These are phyloP conservation scores for Verbena officinalis DNA, from an alignment of 257 asterid species.

Conservation along the genomic window DNA sequence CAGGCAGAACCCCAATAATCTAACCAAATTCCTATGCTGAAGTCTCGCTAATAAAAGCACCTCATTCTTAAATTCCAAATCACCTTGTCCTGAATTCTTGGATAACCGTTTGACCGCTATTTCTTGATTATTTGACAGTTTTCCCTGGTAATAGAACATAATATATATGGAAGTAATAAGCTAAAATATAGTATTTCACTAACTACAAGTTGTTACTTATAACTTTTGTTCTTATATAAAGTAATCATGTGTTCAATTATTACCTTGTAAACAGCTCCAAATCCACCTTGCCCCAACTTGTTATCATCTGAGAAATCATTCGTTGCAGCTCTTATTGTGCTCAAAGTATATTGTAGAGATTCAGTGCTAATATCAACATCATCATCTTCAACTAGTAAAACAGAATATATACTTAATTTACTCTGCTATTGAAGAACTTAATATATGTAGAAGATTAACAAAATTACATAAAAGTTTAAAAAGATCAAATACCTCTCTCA, in stretches of 20 bases:
- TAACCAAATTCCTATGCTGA: conserved; percentile 39
- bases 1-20: conserved; percentile 39
- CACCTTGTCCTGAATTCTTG: conserved; percentile 36
- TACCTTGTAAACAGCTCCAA: conserved; percentile 46
- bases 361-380: conserved; percentile 17
- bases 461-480: not conserved
- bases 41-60: conserved; percentile 36
- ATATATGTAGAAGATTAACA: not conserved
- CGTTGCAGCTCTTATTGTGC: conserved; percentile 34
- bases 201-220: not conserved
- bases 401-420: not conserved
- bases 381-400: not conserved
- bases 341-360: conserved; percentile 34
- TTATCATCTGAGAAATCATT: conserved; percentile 32
- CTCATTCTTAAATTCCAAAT: conserved; percentile 43
- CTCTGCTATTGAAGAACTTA: not conserved
- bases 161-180: not conserved
- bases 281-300: conserved; percentile 47
- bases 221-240: not conserved
- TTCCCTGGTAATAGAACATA: conserved; percentile 31
- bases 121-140: conserved; percentile 33
- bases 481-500: conserved; percentile 19
- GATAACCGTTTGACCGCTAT: conserved; percentile 47
- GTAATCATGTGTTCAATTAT: not conserved
- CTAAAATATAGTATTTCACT: not conserved